Evolutionary conservation across 1,139 yeast species (phyloP).

Genomic region (Sugiyamaella sp.): DNA sequence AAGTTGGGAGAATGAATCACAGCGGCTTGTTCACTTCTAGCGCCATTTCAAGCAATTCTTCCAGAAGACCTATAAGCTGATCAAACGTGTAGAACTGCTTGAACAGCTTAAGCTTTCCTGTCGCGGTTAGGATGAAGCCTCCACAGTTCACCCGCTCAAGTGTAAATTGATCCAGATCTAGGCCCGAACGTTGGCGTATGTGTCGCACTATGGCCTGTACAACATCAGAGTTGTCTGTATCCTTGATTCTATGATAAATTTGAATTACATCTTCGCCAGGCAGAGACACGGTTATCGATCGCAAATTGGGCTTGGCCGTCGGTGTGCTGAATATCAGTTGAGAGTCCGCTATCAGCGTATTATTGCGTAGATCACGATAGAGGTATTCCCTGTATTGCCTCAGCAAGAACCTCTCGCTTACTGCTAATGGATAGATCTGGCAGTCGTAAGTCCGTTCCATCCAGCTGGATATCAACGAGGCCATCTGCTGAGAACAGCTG

Average conservation of each 20-base stretch:
- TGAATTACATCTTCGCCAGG: slow-evolving; percentile 26
- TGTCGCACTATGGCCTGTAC: slow-evolving; percentile 26
- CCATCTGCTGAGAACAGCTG: slow-evolving; percentile 27
- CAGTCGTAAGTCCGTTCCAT: slow-evolving; percentile 27
- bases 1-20: not conserved
- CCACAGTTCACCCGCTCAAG: slow-evolving; percentile 32
- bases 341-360: slow-evolving; percentile 23
- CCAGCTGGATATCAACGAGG: slow-evolving; percentile 23
- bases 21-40: not conserved
- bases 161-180: slow-evolving; percentile 26
- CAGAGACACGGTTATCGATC: slow-evolving; percentile 28
- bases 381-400: slow-evolving; percentile 23
- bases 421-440: slow-evolving; percentile 19
- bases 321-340: slow-evolving; percentile 29
- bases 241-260: slow-evolving; percentile 21
- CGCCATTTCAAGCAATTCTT: not conserved
- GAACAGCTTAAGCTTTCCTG: slow-evolving; percentile 31
- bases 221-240: slow-evolving; percentile 2
- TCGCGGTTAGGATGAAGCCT: slow-evolving; percentile 30
- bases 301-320: slow-evolving; percentile 23
- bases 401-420: slow-evolving; percentile 19
- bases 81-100: slow-evolving; percentile 18
- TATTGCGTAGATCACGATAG: not conserved
- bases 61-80: slow-evolving; percentile 2
- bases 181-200: slow-evolving; percentile 25